A percentile compares a stretch with the other conserved stretches of the same genome.
phyloP scores from a whole-genome alignment of 192 early-diverging fungal species.

The Coemansia sp. region DNA sequence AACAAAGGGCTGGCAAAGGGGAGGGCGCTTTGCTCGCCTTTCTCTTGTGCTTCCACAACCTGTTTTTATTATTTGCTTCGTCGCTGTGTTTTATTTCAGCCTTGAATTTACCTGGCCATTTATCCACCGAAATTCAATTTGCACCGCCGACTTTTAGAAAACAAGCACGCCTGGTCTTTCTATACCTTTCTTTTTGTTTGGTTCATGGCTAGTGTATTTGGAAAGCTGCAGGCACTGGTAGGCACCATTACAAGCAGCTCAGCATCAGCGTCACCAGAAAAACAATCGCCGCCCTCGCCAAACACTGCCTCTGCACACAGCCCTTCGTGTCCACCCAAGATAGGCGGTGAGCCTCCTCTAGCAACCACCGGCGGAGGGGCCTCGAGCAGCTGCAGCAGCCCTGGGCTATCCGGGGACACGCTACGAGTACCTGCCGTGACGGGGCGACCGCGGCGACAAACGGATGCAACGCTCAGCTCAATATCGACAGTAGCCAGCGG shows the following conservation, averaged over 20 bases:
- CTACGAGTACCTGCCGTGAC: background rate
- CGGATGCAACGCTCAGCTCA: constrained; percentile 20
- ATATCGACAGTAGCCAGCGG: constrained; percentile 7
- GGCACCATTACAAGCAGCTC: constrained; percentile 10
- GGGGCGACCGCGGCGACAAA: constrained; percentile 15
- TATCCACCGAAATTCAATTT: background rate
- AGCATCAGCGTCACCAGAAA: constrained; percentile 1
- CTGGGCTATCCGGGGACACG: constrained; percentile 9
- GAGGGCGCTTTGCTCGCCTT: background rate
- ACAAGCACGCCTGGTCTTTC: no score
- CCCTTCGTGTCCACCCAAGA: background rate
- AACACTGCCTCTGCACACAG: background rate
- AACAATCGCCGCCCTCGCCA: background rate
- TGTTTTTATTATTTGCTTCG: background rate
- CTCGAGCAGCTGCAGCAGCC: no score
- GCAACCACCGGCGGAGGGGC: no score
- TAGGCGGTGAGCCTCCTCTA: no score
- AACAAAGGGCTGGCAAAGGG: background rate
- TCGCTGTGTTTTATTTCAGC: background rate
- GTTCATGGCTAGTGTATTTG: constrained; percentile 27
- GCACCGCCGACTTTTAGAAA: background rate
- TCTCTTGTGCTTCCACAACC: background rate
- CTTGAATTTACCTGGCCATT: background rate
- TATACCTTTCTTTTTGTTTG: background rate
- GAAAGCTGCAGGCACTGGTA: constrained; percentile 27